Conservation (phyloP, 139 green algal species). For the Micractinium conductrix region DNA sequence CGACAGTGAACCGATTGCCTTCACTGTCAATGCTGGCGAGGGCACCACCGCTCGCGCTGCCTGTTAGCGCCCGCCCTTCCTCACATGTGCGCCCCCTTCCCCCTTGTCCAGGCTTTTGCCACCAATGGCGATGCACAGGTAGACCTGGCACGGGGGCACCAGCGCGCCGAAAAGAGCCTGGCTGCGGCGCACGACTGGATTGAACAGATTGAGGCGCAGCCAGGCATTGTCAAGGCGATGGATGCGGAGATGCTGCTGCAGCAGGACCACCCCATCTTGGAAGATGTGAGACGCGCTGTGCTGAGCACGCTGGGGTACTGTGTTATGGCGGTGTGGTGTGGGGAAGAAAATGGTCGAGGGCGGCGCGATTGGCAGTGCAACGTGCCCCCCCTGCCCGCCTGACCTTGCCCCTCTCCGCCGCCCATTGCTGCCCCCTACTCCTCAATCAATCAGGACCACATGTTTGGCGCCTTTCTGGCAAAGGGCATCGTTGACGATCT, state of each 20-base stretch:
- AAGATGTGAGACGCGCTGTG: slow-evolving; percentile 32
- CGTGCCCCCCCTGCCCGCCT: no score
- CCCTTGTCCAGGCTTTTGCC: no score
- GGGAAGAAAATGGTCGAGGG: no score
- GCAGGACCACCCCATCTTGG: slow-evolving; percentile 48
- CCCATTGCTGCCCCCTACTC: neutral
- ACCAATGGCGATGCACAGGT: neutral
- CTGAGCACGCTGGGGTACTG: no score
- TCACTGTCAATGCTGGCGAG: no score
- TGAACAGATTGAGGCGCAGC: neutral
- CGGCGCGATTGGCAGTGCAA: no score
- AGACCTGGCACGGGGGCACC: neutral
- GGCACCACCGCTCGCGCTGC: no score
- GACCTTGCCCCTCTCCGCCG: neutral
- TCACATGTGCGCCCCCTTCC: no score
- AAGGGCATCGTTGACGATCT: slow-evolving; percentile 66
- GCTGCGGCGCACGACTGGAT: slow-evolving; percentile 3
- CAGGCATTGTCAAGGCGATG: slow-evolving; percentile 33
- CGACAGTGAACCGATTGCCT: no score
- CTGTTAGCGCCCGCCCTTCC: no score
- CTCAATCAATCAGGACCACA: slow-evolving; percentile 32
- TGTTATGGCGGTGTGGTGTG: no score
- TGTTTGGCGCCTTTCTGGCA: slow-evolving; percentile 56
- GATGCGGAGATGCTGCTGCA: slow-evolving; percentile 38
- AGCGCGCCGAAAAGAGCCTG: neutral